phyloP scores from a whole-genome alignment of 257 asterid species.

The Nicotiana tabacum region DNA sequence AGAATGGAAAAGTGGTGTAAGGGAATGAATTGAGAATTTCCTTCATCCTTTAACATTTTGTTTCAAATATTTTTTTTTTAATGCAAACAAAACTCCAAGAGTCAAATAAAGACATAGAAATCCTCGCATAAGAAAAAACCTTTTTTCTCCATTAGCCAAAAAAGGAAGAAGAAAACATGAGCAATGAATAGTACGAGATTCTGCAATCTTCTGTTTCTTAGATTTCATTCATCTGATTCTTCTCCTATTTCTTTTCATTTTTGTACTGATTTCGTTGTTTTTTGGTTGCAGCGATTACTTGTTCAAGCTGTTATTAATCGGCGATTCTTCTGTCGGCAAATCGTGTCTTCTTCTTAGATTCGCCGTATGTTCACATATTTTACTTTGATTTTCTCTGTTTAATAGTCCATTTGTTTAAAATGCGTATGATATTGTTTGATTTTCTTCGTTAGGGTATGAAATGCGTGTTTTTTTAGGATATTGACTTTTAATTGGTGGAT shows the following conservation, averaged over 20 bases:
- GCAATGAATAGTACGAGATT: slow-evolving; percentile 40
- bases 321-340: slow-evolving; percentile 55
- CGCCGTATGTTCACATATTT: slow-evolving; percentile 35
- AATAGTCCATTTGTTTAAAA: background rate
- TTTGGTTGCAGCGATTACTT: slow-evolving; percentile 35
- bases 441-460: background rate
- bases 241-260: background rate
- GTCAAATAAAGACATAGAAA: background rate
- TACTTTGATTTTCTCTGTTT: background rate
- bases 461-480: background rate
- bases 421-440: background rate
- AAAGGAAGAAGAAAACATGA: slow-evolving; percentile 19
- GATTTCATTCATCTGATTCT: background rate
- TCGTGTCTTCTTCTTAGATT: slow-evolving; percentile 56
- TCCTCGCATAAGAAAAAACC: background rate
- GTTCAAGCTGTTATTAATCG: slow-evolving; percentile 52
- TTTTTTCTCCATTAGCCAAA: background rate
- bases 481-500: background rate
- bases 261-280: background rate
- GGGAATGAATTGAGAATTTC: background rate
- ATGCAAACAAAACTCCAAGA: background rate
- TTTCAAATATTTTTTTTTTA: background rate
- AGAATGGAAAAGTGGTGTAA: background rate
- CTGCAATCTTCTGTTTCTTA: background rate
- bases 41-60: background rate